These are phyloP conservation scores for Mucor ambiguus DNA, from an alignment of 371 early-diverging fungal genomes.

Conservation along the genomic window DNA sequence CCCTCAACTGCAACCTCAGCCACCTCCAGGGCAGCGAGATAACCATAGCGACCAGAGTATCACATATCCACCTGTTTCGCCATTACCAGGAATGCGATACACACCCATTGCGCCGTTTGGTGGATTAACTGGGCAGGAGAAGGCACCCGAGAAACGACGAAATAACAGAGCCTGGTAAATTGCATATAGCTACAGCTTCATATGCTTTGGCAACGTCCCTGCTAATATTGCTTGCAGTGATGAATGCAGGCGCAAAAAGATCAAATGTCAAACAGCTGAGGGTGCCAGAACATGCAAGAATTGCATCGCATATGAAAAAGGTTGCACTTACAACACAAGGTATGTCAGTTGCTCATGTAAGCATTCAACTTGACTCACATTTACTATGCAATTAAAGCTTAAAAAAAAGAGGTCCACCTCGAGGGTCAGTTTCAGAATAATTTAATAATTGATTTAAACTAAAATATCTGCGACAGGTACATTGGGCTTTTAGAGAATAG, in stretches of 20 bases:
- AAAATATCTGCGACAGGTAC: slow-evolving; percentile 2
- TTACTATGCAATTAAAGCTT: slow-evolving; percentile 1
- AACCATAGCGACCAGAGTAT: neutral
- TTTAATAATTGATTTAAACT: neutral
- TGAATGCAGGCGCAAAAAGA: slow-evolving; percentile 29
- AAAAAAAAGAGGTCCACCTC: slow-evolving; percentile 28
- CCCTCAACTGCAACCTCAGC: neutral
- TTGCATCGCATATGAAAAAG: slow-evolving; percentile 18
- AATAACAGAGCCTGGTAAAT: slow-evolving; percentile 7
- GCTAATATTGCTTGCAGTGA: slow-evolving; percentile 16
- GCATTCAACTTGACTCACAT: neutral
- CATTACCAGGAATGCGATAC: neutral
- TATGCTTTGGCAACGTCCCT: neutral
- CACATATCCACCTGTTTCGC: neutral
- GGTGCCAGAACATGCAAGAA: slow-evolving; percentile 22
- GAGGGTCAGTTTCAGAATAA: slow-evolving; percentile 18
- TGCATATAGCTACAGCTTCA: neutral
- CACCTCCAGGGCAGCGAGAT: neutral
- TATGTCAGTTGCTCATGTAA: neutral
- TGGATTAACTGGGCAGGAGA: neutral
- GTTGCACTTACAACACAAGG: slow-evolving; percentile 26
- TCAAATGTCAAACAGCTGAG: slow-evolving; percentile 19
- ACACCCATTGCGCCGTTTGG: slow-evolving; percentile 11
- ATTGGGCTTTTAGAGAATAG: slow-evolving; percentile 10
- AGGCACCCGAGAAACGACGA: neutral